Evolutionary conservation across 192 early-diverging fungal genomes (phyloP), one percentile per base, ranked within the genome.

Genomic region (Thoreauomyces humboldtii): DNA sequence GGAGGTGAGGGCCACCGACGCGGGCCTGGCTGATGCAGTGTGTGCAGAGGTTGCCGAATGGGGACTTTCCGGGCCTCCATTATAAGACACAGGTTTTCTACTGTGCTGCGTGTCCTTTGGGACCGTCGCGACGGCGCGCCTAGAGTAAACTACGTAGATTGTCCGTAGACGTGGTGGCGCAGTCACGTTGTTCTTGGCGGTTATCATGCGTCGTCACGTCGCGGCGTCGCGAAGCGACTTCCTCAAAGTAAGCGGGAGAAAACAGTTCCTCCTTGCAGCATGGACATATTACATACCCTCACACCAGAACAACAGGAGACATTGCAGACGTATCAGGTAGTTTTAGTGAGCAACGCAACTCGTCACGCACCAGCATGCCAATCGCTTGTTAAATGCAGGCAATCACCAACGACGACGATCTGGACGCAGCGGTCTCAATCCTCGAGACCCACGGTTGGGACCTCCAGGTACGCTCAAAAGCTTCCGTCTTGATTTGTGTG

Each of bases 281-380:
- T 74, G 73, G 70, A 73, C 22, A 41, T 50, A n/a, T 50, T 78
- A 31, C 73, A 78, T 29, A 34, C 54, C 12, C 65, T 78, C 7
- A 72, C 73, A 2, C 70, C 73, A 24, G 71, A 67, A n/a, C 77
- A 78, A 59, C 44, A 50, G 33, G 47, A 69, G 17, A 43, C 54
- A 4, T 53, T 78, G 35, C 67, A 66, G 32, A 63, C 34, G 27
- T 78, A 70, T 66, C 77, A 78, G 75, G 75, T 77, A 60, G 38
- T 24, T 15, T 46, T 17, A 12, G 4, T 9, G 9, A 41, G 17
- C n/a, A 25, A 21, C 29, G 31, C 9, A 15, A 2, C 24, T 12
- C 11, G 4, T 12, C 46, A 2, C 15, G 38, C n/a, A 64, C n/a
- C 31, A 28, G 42, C 5, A n/a, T 42, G 19, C 15, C 24, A 59